A percentile compares a stretch with the other conserved stretches of the same genome.
Conservation (phyloP, 2,329 filamentous ascomycete genomes). For the Pseudocercospora macadamiae region DNA sequence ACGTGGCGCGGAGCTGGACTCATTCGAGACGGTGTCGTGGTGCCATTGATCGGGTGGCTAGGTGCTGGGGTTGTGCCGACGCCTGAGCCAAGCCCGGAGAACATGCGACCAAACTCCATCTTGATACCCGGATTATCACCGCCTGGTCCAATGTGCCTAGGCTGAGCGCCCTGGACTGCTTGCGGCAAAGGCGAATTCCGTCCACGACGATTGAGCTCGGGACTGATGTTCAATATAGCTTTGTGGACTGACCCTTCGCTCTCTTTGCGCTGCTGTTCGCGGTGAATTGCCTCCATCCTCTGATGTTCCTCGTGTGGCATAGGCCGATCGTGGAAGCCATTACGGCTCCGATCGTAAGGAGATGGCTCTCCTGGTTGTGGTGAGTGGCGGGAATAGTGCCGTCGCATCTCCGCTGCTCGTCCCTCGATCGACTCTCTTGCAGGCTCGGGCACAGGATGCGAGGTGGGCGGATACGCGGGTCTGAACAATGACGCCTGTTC, state of each 20-base stretch:
- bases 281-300: slow-evolving; percentile 54
- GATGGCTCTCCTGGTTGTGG: slow-evolving; percentile 30
- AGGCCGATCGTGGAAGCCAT: slow-evolving; percentile 41
- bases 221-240: slow-evolving; percentile 70
- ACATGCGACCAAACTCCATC: slow-evolving; percentile 92
- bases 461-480: slow-evolving; percentile 31
- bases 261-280: slow-evolving; percentile 48
- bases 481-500: slow-evolving; percentile 36
- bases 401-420: slow-evolving; percentile 31
- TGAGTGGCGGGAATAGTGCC: slow-evolving; percentile 33
- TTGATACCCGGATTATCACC: slow-evolving; percentile 83
- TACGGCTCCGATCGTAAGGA: slow-evolving; percentile 26
- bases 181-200: slow-evolving; percentile 87
- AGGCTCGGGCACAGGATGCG: slow-evolving; percentile 30
- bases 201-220: slow-evolving; percentile 78
- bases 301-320: slow-evolving; percentile 40
- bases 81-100: slow-evolving; percentile 83
- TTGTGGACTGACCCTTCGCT: slow-evolving; percentile 51
- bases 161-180: slow-evolving; percentile 88
- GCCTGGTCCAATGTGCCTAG: slow-evolving; percentile 74
- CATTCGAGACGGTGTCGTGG: slow-evolving; percentile 55
- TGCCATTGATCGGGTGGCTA: slow-evolving; percentile 53
- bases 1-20: slow-evolving; percentile 34
- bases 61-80: slow-evolving; percentile 57
- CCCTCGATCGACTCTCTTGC: slow-evolving; percentile 38